phyloP scores from a whole-genome alignment of 495 filamentous ascomycete genomes.

The Daldinia caldariorum region DNA sequence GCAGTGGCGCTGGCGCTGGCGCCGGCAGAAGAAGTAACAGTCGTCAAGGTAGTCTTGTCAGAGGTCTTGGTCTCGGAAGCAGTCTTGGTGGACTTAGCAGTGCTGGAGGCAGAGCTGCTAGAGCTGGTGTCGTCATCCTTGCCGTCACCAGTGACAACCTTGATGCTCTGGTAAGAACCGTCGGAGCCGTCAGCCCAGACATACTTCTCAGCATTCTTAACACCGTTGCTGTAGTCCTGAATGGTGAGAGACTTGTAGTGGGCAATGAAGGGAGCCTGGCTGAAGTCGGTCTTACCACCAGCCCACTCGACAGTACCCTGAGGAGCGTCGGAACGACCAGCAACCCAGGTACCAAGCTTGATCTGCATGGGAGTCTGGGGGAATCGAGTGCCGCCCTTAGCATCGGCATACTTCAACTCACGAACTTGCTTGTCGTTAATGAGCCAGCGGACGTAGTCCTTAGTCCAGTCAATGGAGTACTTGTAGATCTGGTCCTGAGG shows the following conservation, averaged over 20 bases:
- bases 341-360: slow-evolving; percentile 88
- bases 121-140: slow-evolving; percentile 62
- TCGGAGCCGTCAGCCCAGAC: slow-evolving; percentile 71
- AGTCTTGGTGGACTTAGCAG: slow-evolving; percentile 35
- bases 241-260: slow-evolving; percentile 82
- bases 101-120: slow-evolving; percentile 35
- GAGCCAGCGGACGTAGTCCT: slow-evolving; percentile 79
- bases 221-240: slow-evolving; percentile 88
- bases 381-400: slow-evolving; percentile 71
- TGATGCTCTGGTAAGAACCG: slow-evolving; percentile 82
- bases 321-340: slow-evolving; percentile 73
- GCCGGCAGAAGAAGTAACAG: slow-evolving; percentile 36
- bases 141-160: slow-evolving; percentile 73
- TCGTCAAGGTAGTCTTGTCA: slow-evolving; percentile 41
- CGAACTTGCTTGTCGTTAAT: slow-evolving; percentile 79
- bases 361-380: slow-evolving; percentile 92
- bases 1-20: slow-evolving; percentile 24
- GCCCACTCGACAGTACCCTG: slow-evolving; percentile 89
- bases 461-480: slow-evolving; percentile 89
- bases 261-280: slow-evolving; percentile 81
- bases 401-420: slow-evolving; percentile 68
- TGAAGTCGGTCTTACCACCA: slow-evolving; percentile 80
- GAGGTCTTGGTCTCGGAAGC: slow-evolving; percentile 31
- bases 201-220: slow-evolving; percentile 74
- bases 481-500: slow-evolving; percentile 77